Base-by-base conservation (phyloP, 805 yeast genomes). In the Blastobotrys peoriensis region DNA sequence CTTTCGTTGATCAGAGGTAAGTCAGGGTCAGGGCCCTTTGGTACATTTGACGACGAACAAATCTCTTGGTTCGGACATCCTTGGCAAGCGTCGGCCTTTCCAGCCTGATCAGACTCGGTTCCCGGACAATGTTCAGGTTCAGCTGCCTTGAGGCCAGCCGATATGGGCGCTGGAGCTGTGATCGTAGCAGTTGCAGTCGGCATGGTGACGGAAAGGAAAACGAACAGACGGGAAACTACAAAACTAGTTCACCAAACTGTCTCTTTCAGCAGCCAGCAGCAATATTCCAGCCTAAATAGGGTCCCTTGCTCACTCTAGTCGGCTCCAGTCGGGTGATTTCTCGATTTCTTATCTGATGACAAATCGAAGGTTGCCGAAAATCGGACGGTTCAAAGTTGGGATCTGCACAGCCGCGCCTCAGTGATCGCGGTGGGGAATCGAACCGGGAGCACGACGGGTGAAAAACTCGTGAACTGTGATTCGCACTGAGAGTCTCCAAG, bases 61-160 rank as follows among this genome's bases (percentile, higher is more conserved):
- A 91, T 84, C 37, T 74, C 79, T 64, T 93, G 88, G 65, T 93
- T 93, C 13, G 97, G 94, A 68, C 99, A 93, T 8, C 97, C 96
- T 5, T 69, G 74, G 61, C 99, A 93, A 9, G 98, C 95, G 59
- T 86, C 96, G 2, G 86, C 89, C 56, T 83, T 79, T 5, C 99
- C 99, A 2, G 99, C 98, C 43, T 68, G 65, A 54, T 88, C 97
- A 2, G 95, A 83, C 60, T 91, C 96, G 1, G 98, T 95, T 1
- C 98, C 99, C 0, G 98, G 98, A 68, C 99, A 93, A 64, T 93
- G 98, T 60, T 88, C 97, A 1, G 98, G 98, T 58, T 83, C 94
- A 0, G 93, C 88, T 0, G 81, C 86, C 25, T 44, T 40, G 10
- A 51, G 45, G 5, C 40, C 37, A n/a, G n/a, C n/a, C 13, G 30